Evolutionary conservation across 495 filamentous ascomycete genomes (phyloP).

Genomic region (Lichina pygmaea): DNA sequence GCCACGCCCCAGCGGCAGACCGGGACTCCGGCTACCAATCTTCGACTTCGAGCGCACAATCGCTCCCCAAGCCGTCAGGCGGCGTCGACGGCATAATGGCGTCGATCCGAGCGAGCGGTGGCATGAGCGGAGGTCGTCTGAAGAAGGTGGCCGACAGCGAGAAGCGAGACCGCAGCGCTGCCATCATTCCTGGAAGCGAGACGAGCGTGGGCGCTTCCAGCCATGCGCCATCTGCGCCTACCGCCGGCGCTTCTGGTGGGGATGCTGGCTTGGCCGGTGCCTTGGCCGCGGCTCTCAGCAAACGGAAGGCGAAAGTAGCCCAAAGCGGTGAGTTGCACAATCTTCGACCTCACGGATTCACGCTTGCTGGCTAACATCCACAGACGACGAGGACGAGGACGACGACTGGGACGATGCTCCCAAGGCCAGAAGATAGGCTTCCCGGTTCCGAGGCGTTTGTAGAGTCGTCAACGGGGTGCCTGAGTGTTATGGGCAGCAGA

Average conservation of each 20-base stretch:
- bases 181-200: slow-evolving; percentile 32
- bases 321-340: slow-evolving; percentile 48
- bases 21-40: slow-evolving; percentile 30
- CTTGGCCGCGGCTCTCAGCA: slow-evolving; percentile 44
- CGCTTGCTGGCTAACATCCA: no score
- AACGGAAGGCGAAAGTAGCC: slow-evolving; percentile 72
- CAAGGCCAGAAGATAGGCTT: background rate
- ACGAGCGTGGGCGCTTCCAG: slow-evolving; percentile 21
- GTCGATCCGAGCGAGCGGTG: slow-evolving; percentile 54
- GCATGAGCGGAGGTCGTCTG: slow-evolving; percentile 35
- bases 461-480: no score
- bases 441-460: no score
- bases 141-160: slow-evolving; percentile 57
- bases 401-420: slow-evolving; percentile 31
- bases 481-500: no score
- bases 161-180: slow-evolving; percentile 58
- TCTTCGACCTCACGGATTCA: no score
- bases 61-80: slow-evolving; percentile 21
- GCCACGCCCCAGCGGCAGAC: slow-evolving; percentile 35
- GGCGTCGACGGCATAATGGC: slow-evolving; percentile 45
- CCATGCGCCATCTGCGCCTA: slow-evolving; percentile 6
- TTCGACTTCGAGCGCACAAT: slow-evolving; percentile 24
- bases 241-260: slow-evolving; percentile 9
- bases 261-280: slow-evolving; percentile 56
- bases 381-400: slow-evolving; percentile 55